phyloP scores from a whole-genome alignment of 176 grass and related monocot species.

The Zoysia pacifica region DNA sequence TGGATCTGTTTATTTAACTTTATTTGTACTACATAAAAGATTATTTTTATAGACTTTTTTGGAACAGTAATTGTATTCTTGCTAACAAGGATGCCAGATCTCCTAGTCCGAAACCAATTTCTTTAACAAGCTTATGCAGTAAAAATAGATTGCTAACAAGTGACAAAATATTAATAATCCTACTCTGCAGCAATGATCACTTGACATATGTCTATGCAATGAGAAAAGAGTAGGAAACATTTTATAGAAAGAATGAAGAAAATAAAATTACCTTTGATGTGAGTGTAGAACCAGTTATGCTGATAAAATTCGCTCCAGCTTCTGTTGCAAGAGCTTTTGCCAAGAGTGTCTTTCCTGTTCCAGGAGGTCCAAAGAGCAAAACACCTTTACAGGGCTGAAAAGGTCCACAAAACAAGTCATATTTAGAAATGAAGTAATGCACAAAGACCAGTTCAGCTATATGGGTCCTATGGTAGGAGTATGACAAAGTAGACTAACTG shows the following conservation, averaged over 20 bases:
- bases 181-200: too few relatives aligned
- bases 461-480: not conserved
- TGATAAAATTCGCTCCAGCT: slow-evolving; percentile 97
- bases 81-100: not conserved
- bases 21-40: not conserved
- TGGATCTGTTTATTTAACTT: not conserved
- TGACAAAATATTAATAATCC: too few relatives aligned
- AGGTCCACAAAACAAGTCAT: slow-evolving; percentile 22
- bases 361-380: slow-evolving; percentile 95
- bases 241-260: not conserved
- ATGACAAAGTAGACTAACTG: slow-evolving; percentile 3
- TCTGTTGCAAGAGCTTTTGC: slow-evolving; percentile 98
- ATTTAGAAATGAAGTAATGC: slow-evolving; percentile 30
- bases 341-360: slow-evolving; percentile 95
- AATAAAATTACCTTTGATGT: slow-evolving; percentile 79
- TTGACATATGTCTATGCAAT: too few relatives aligned
- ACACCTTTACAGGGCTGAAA: slow-evolving; percentile 96
- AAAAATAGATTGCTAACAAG: too few relatives aligned
- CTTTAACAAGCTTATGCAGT: not conserved
- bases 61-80: not conserved
- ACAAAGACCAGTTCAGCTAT: not conserved
- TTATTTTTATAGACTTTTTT: not conserved
- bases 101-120: not conserved
- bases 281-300: slow-evolving; percentile 83
- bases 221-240: too few relatives aligned